Evolutionary conservation across 352 stramenopile genomes (phyloP).

Genomic region (Pseudoperonospora humuli): DNA sequence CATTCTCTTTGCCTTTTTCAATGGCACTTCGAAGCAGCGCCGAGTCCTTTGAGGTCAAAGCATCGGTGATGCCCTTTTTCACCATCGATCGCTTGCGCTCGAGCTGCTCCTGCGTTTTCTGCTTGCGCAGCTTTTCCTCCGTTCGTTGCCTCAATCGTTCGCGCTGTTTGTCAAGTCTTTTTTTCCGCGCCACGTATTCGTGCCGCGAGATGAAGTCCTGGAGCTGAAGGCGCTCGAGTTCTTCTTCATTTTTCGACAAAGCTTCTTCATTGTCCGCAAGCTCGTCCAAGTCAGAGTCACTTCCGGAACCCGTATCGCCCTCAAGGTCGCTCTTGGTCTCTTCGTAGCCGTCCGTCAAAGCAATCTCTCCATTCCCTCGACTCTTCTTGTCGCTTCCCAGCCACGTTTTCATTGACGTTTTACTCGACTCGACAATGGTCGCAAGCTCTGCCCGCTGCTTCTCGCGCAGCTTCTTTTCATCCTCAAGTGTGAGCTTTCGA

Average conservation of each 20-base stretch:
- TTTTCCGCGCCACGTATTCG: slow-evolving; percentile 71
- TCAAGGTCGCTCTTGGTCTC: slow-evolving; percentile 35
- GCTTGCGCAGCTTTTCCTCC: slow-evolving; percentile 59
- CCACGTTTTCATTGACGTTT: slow-evolving; percentile 53
- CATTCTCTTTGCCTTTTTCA: slow-evolving; percentile 68
- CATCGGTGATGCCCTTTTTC: slow-evolving; percentile 68
- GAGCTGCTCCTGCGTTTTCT: slow-evolving; percentile 54
- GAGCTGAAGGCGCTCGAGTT: slow-evolving; percentile 53
- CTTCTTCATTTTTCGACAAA: slow-evolving; percentile 60
- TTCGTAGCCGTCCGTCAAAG: slow-evolving; percentile 26
- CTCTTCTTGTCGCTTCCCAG: slow-evolving; percentile 52
- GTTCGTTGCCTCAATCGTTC: slow-evolving; percentile 45
- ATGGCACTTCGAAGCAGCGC: slow-evolving; percentile 42
- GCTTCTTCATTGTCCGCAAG: slow-evolving; percentile 50
- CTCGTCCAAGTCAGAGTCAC: slow-evolving; percentile 62
- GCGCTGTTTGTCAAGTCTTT: slow-evolving; percentile 58
- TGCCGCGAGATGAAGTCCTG: slow-evolving; percentile 70
- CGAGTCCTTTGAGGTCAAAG: slow-evolving; percentile 52
- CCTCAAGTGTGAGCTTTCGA: slow-evolving; percentile 53
- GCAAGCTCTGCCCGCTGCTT: slow-evolving; percentile 63
- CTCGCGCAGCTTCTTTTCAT: slow-evolving; percentile 76
- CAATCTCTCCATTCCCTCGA: slow-evolving; percentile 5
- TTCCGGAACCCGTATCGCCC: slow-evolving; percentile 29
- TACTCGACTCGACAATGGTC: slow-evolving; percentile 38
- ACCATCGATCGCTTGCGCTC: slow-evolving; percentile 44